These are phyloP conservation scores for Candolleomyces eurysporus DNA, from an alignment of 768 basidiomycete species.

Conservation along the genomic window DNA sequence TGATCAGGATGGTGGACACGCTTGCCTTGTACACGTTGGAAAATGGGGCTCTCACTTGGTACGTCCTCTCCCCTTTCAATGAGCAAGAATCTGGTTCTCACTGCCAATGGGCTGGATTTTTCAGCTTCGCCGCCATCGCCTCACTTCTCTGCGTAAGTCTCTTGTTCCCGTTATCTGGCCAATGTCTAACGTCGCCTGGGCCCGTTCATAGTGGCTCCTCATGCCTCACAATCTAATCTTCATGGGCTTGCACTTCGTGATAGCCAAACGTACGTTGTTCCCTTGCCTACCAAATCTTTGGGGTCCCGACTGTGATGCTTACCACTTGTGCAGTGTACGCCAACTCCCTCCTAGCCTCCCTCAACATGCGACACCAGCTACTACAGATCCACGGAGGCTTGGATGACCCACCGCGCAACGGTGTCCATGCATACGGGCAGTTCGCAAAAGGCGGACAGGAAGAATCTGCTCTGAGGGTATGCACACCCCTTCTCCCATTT, in stretches of 20 bases:
- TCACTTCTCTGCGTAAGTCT: conserved; percentile 41
- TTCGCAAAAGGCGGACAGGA: not conserved
- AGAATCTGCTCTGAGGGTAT: conserved; percentile 3
- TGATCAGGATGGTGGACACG: conserved; percentile 46
- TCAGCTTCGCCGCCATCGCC: conserved; percentile 38
- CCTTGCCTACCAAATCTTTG: too few relatives aligned
- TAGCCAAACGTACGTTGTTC: conserved; percentile 38
- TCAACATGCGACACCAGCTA: conserved; percentile 9
- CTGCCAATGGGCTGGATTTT: not conserved
- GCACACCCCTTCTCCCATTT: not conserved
- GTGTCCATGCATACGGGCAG: not conserved
- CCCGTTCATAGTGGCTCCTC: conserved; percentile 33
- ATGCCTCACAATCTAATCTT: conserved; percentile 43
- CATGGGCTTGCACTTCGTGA: conserved; percentile 47
- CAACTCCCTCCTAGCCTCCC: conserved; percentile 32
- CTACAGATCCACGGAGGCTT: conserved; percentile 5
- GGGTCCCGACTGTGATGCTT: not conserved
- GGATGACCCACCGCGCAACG: not conserved
- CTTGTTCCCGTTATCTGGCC: not conserved
- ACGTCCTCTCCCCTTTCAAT: conserved; percentile 1
- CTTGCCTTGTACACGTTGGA: conserved; percentile 54
- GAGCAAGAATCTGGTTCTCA: not conserved
- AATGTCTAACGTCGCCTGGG: too few relatives aligned
- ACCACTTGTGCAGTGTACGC: conserved; percentile 27
- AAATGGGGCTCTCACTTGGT: conserved; percentile 50